phyloP scores from a whole-genome alignment of 2,329 filamentous ascomycete genomes.

The Tetracladium maxilliforme region DNA sequence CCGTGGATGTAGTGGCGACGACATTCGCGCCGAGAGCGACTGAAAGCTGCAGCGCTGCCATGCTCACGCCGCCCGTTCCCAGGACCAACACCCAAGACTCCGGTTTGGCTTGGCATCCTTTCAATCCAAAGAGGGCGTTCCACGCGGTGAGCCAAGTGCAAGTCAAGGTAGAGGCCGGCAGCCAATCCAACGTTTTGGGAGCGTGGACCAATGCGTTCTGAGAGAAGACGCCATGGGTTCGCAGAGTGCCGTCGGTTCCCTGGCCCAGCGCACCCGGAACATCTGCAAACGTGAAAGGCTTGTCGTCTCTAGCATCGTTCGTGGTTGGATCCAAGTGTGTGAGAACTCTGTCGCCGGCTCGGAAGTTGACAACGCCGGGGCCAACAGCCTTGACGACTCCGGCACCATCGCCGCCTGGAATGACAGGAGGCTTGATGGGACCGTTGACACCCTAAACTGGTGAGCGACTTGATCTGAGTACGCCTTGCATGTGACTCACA shows the following conservation, averaged over 20 bases:
- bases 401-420: conserved; percentile 23
- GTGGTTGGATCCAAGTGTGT: conserved; percentile 19
- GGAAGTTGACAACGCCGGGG: conserved; percentile 23
- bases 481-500: too few species aligned
- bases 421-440: too few species aligned
- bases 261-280: conserved; percentile 9
- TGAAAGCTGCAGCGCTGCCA: conserved; percentile 23
- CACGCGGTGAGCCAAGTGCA: conserved; percentile 40
- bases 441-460: too few species aligned
- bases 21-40: conserved; percentile 33
- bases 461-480: too few species aligned
- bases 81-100: conserved; percentile 23
- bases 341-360: conserved; percentile 4
- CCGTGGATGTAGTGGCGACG: conserved; percentile 43
- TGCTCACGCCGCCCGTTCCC: conserved; percentile 25
- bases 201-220: conserved; percentile 44
- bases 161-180: conserved; percentile 31
- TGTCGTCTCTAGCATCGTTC: conserved; percentile 37
- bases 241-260: conserved; percentile 19
- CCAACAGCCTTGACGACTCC: conserved; percentile 35
- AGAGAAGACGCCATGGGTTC: conserved; percentile 40
- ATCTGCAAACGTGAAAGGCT: conserved; percentile 40
- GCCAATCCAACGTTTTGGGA: conserved; percentile 30
- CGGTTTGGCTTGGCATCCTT: conserved; percentile 14
- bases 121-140: conserved; percentile 38